Evolutionary conservation across 192 early-diverging fungal genomes (phyloP), one percentile per base, ranked within the genome.

Genomic region (Bifiguratus adelaidae): DNA sequence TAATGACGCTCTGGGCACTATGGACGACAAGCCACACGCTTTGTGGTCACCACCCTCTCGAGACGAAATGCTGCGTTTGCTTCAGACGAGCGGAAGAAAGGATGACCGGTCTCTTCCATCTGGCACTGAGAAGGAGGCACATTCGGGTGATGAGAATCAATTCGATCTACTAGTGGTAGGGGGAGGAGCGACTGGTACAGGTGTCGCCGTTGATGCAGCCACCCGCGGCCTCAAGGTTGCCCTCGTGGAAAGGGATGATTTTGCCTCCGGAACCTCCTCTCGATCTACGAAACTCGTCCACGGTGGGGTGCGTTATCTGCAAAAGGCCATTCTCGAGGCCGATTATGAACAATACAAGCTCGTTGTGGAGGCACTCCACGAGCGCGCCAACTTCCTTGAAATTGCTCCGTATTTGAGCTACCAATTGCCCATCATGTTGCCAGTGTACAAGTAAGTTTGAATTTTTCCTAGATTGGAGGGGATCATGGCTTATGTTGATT

Each of bases 331-430:
- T 42, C 74, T 80, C 68, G 91, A 93, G 38, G 62, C 92, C 21
- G 95, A 97, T 55, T 91, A 89, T 68, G 92, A 88, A 67, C 95
- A 97, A 61, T 94, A 86, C 83, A 89, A 89, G 65, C 76, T 97
- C 41, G 95, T 97, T 18, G 72, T 76, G 38, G 92, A 97, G 56
- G 95, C 95, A 2, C 79, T 97, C 62, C 90, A 94, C 48, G 95
- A 97, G 63, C 87, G 95, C 53, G 78, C 81, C 43, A 83, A 82
- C 41, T 95, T 97, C 56, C 72, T 97, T 53, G 82, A 89, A 32
- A 94, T 93, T 59, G 95, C 95, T n/a, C 95, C 95, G 40, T 94
- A 92, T 51, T 73, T 97, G 27, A 80, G 83, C 48, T 80, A 88
- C 60, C 83, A 92, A 61, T 69, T 97, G 46, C 92, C 95, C 20